Evolutionary conservation across 2,329 filamentous ascomycete genomes (phyloP).

Genomic region (Ceratocystis papillata): DNA sequence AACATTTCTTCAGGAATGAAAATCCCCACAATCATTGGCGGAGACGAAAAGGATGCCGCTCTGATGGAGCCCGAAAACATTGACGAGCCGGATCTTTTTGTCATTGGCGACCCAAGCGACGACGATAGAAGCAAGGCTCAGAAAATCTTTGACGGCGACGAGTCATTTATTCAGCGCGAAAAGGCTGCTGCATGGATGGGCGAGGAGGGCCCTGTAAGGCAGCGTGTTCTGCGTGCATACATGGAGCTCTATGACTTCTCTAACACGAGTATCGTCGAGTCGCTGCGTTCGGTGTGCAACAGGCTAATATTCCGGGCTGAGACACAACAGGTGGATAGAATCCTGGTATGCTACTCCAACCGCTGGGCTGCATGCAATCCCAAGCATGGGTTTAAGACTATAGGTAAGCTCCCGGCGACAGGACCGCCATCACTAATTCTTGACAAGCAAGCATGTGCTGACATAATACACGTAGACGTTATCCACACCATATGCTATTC

Average conservation of each 20-base stretch:
- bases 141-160: constrained; percentile 73
- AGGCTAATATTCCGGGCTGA: constrained; percentile 78
- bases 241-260: constrained; percentile 87
- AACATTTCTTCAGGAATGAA: constrained; percentile 28
- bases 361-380: constrained; percentile 92
- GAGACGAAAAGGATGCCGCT: constrained; percentile 31
- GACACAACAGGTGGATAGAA: constrained; percentile 92
- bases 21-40: constrained; percentile 36
- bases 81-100: constrained; percentile 46
- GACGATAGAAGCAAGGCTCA: constrained; percentile 68
- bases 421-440: no score
- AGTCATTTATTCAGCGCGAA: constrained; percentile 67
- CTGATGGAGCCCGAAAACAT: constrained; percentile 36
- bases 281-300: constrained; percentile 69
- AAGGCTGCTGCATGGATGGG: constrained; percentile 84
- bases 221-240: constrained; percentile 59
- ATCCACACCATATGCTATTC: constrained; percentile 98
- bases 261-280: constrained; percentile 65
- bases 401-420: constrained; percentile 45
- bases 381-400: constrained; percentile 82
- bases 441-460: constrained; percentile 27
- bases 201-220: constrained; percentile 52
- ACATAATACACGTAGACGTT: constrained; percentile 51
- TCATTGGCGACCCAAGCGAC: constrained; percentile 49
- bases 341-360: constrained; percentile 77